Evolutionary conservation across 805 yeast genomes (phyloP), one percentile per base, ranked within the genome.

Genomic region (Nakazawaea wyomingensis): DNA sequence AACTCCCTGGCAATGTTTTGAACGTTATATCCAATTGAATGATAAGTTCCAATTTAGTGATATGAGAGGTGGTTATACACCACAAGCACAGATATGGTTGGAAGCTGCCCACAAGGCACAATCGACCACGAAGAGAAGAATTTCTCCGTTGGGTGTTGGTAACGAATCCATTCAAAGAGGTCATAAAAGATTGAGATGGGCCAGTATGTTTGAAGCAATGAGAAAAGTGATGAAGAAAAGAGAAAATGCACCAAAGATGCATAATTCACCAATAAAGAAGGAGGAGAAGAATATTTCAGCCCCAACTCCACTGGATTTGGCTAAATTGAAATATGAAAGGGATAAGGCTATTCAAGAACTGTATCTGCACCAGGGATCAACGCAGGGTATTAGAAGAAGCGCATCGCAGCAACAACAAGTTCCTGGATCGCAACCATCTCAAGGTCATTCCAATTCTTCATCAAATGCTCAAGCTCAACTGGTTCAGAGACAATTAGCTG

Each of bases 1-100:
- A 55, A 93, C 98, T 0, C 95, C 99, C 0, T 93, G 99, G 99
- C 98, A 91, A 60, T 91, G 98, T 60, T 93, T 93, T 66, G 99
- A 93, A 62, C 70, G 99, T 51, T 93, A 91, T 69, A 82, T 90
- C 48, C 98, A 91, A 64, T 71, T 93, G 50, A 88, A 86, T 54
- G 96, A 91, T 47, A 81, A 82, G 46, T 91, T 89, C 54, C 95
- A 87, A 50, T 77, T 87, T 47, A 69, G 79, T 33, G 98, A 91
- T 55, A 78, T 93, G 79, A 81, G 85, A 55, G 99, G 98, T 0
- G 76, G 83, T 16, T 78, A 85, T 54, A 87, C 97, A 0, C 77
- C 78, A 42, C 77, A 72, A 48, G 96, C 97, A 0, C 91, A 86
- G 58, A 79, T 79, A 48, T 93, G 98, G 98, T 64, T 91, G 27